Evolutionary conservation across 2,329 filamentous ascomycete species (phyloP).

Genomic region (Scedosporium dehoogii): DNA sequence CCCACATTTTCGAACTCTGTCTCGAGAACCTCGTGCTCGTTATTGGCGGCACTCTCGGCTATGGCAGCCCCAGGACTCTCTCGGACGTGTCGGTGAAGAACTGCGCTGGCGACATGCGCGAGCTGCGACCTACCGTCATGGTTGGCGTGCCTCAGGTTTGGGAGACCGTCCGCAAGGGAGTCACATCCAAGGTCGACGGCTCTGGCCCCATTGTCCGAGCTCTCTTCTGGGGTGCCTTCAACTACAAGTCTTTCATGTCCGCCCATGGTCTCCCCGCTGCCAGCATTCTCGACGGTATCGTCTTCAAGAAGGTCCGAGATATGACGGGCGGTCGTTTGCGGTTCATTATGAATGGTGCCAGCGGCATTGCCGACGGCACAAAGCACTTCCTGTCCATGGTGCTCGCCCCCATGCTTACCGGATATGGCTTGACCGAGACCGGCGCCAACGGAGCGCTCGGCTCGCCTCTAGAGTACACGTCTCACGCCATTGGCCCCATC

Average conservation of each 20-base stretch:
- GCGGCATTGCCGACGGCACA: slow-evolving; percentile 79
- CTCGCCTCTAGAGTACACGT: slow-evolving; percentile 77
- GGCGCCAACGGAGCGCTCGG: slow-evolving; percentile 73
- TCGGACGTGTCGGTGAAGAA: slow-evolving; percentile 80
- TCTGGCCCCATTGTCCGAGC: slow-evolving; percentile 61
- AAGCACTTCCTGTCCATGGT: slow-evolving; percentile 86
- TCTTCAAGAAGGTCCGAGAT: slow-evolving; percentile 87
- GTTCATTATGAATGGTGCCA: slow-evolving; percentile 90
- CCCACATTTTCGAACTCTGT: slow-evolving; percentile 93
- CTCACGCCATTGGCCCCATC: slow-evolving; percentile 66
- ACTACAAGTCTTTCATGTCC: slow-evolving; percentile 49
- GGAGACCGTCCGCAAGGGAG: slow-evolving; percentile 95
- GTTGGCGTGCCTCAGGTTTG: slow-evolving; percentile 94
- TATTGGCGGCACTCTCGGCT: slow-evolving; percentile 86
- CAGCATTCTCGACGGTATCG: slow-evolving; percentile 64
- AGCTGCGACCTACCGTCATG: slow-evolving; percentile 80
- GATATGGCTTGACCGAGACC: slow-evolving; percentile 93
- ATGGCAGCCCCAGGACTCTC: slow-evolving; percentile 82
- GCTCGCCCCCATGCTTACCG: slow-evolving; percentile 86
- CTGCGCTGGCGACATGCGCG: slow-evolving; percentile 86
- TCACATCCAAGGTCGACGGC: slow-evolving; percentile 66
- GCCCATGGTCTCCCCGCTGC: slow-evolving; percentile 53
- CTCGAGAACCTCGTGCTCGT: slow-evolving; percentile 87
- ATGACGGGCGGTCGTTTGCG: slow-evolving; percentile 81
- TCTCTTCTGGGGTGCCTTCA: slow-evolving; percentile 64